phyloP scores from a whole-genome alignment of 2,329 filamentous ascomycete species.

The Aspergillus novoparasiticus region DNA sequence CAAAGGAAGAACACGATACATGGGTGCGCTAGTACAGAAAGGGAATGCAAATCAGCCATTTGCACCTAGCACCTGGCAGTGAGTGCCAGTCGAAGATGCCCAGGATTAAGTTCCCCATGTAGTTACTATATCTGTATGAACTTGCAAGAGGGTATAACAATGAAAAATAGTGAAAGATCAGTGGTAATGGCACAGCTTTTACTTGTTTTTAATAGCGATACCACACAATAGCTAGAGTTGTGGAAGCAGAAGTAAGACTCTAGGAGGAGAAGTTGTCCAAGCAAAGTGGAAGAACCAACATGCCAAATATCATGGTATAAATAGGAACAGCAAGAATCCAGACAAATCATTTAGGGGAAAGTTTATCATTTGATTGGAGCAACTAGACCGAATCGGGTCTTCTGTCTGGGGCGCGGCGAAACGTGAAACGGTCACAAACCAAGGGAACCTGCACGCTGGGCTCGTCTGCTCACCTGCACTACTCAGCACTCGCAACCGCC shows the following conservation, averaged over 20 bases:
- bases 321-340: background rate
- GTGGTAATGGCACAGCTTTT: background rate
- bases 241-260: background rate
- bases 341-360: background rate
- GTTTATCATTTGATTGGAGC: slow-evolving; percentile 14
- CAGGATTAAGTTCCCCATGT: background rate
- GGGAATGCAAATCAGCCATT: background rate
- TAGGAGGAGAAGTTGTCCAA: too few species aligned
- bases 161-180: background rate
- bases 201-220: background rate
- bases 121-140: background rate
- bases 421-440: slow-evolving; percentile 27
- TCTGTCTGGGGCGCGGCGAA: slow-evolving; percentile 13
- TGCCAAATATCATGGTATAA: background rate
- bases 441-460: slow-evolving; percentile 28
- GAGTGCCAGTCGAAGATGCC: background rate
- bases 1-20: background rate
- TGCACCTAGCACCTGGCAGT: background rate
- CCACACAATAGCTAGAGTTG: background rate
- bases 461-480: slow-evolving; percentile 32
- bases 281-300: background rate
- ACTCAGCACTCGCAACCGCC: slow-evolving; percentile 29
- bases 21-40: background rate
- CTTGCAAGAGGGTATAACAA: background rate
- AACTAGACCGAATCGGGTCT: slow-evolving; percentile 20